Evolutionary conservation across 2,329 filamentous ascomycete genomes (phyloP).

Genomic region (Aureobasidium leucospermi): DNA sequence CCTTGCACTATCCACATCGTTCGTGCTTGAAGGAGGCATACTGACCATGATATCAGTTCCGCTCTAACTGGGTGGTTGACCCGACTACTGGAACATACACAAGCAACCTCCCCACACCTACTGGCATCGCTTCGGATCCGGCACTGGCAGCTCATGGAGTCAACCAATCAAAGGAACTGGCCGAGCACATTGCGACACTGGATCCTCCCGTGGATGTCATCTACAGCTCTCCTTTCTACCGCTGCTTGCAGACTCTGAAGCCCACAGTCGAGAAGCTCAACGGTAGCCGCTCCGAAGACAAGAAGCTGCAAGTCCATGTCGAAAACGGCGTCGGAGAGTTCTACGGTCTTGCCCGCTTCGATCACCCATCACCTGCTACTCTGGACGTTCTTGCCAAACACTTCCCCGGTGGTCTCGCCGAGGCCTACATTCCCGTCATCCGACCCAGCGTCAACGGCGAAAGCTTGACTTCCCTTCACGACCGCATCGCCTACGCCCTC

Average conservation of each 20-base stretch:
- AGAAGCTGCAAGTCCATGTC: constrained; percentile 28
- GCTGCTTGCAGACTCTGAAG: constrained; percentile 75
- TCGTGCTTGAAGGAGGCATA: background rate
- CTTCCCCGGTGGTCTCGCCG: constrained; percentile 57
- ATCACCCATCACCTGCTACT: constrained; percentile 71
- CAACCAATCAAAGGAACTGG: constrained; percentile 73
- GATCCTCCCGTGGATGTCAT: constrained; percentile 64
- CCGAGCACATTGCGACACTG: constrained; percentile 51
- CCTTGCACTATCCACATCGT: background rate
- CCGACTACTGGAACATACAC: constrained; percentile 71
- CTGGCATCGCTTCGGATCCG: constrained; percentile 80
- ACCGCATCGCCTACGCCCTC: constrained; percentile 66
- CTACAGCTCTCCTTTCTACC: constrained; percentile 81
- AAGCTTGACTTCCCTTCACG: constrained; percentile 69
- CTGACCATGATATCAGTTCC: constrained; percentile 54
- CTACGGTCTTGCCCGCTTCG: constrained; percentile 80
- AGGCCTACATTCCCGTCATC: constrained; percentile 46
- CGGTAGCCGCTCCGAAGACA: constrained; percentile 18
- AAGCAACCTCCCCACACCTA: constrained; percentile 67
- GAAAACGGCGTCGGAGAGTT: constrained; percentile 61
- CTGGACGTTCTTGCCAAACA: constrained; percentile 54
- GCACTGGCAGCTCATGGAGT: constrained; percentile 82
- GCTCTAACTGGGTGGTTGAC: constrained; percentile 83
- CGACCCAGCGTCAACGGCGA: constrained; percentile 70
- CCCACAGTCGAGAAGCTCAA: constrained; percentile 55